phyloP scores from a whole-genome alignment of 352 stramenopile genomes.

The Pythium guiyangense region DNA sequence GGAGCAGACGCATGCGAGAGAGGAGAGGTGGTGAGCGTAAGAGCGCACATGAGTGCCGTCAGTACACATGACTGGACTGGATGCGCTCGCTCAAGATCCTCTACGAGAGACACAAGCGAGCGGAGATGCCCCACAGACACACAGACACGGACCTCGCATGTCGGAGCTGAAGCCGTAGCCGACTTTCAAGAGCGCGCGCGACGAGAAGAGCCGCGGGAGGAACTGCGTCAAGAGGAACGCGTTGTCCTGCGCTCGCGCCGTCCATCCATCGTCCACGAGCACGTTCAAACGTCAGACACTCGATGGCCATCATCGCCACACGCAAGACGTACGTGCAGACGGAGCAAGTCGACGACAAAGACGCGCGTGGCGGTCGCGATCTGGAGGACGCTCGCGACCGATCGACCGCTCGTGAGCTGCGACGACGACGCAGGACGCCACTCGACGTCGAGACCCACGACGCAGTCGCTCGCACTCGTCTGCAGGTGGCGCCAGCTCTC shows the following conservation, averaged over 20 bases:
- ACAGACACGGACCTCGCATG: constrained; percentile 38
- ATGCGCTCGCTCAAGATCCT: too few relatives aligned
- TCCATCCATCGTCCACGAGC: background rate
- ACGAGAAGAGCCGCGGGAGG: too few relatives aligned
- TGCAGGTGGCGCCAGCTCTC: background rate
- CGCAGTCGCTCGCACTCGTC: background rate
- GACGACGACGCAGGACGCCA: constrained; percentile 40
- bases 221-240: too few relatives aligned
- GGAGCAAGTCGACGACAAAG: constrained; percentile 56
- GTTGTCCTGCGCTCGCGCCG: constrained; percentile 33
- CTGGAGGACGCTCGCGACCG: constrained; percentile 57
- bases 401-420: constrained; percentile 19
- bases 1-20: too few relatives aligned
- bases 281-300: background rate
- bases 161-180: constrained; percentile 65
- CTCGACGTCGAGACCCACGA: constrained; percentile 63
- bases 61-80: too few relatives aligned
- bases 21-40: background rate
- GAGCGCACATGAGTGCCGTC: too few relatives aligned
- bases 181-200: too few relatives aligned
- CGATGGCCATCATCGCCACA: too few relatives aligned
- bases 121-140: too few relatives aligned
- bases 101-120: too few relatives aligned
- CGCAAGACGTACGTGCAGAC: constrained; percentile 51
- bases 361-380: constrained; percentile 39